Evolutionary conservation across 2,329 filamentous ascomycete genomes (phyloP).

Genomic region (Aspergillus oerlinghausenensis): DNA sequence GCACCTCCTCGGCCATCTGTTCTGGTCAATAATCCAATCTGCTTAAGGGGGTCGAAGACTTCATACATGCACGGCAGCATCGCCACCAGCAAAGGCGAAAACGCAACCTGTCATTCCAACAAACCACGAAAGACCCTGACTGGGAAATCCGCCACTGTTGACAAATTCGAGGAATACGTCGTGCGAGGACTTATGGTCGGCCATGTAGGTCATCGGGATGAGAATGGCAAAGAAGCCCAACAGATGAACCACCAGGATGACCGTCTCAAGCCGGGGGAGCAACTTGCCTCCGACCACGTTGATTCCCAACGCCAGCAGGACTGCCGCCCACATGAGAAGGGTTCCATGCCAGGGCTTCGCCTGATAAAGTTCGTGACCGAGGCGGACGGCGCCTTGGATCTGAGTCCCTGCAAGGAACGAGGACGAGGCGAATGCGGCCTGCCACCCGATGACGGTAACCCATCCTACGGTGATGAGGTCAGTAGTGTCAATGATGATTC

Average conservation of each 20-base stretch:
- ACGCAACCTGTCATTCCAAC: conserved; percentile 32
- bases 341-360: conserved; percentile 47
- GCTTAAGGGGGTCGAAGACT: neutral
- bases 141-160: conserved; percentile 44
- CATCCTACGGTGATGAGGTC: conserved; percentile 24
- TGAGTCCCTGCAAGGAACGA: conserved; percentile 29
- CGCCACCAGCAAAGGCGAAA: conserved; percentile 36
- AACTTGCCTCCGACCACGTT: conserved; percentile 42
- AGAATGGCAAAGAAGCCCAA: conserved; percentile 51
- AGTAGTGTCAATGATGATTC: neutral
- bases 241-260: conserved; percentile 49
- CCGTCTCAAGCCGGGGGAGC: conserved; percentile 46
- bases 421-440: conserved; percentile 38
- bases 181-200: conserved; percentile 36
- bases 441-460: conserved; percentile 42
- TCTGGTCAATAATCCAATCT: neutral
- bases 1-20: conserved; percentile 38
- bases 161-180: conserved; percentile 47
- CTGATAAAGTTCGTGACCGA: conserved; percentile 36
- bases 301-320: conserved; percentile 35
- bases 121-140: conserved; percentile 37
- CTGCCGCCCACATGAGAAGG: conserved; percentile 44
- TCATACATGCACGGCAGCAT: conserved; percentile 37
- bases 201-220: conserved; percentile 43
- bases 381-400: conserved; percentile 33